phyloP scores from a whole-genome alignment of 164 flowering plant genomes.

The Magnolia changhungtana region DNA sequence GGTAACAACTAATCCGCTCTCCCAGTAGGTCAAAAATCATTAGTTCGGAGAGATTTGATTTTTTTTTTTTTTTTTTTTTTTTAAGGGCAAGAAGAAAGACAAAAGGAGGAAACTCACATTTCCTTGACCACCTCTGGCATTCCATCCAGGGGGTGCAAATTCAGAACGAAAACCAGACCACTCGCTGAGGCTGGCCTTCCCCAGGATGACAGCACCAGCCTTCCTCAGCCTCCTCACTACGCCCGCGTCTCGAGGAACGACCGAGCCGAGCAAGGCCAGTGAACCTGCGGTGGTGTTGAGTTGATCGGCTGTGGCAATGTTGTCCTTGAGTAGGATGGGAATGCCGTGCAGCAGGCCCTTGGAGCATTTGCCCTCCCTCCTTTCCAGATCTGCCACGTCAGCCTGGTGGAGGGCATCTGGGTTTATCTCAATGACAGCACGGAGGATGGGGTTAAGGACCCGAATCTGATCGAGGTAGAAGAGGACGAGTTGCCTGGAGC shows the following conservation, averaged over 20 bases:
- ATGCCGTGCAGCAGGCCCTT: constrained; percentile 46
- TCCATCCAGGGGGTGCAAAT: constrained; percentile 31
- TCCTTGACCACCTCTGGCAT: constrained; percentile 31
- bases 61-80: no score
- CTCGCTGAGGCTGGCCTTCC: constrained; percentile 40
- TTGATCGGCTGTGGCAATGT: constrained; percentile 32
- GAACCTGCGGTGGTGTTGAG: constrained; percentile 44
- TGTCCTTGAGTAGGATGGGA: constrained; percentile 36
- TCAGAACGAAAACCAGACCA: constrained; percentile 29
- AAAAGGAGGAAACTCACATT: constrained; percentile 15
- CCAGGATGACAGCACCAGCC: constrained; percentile 38
- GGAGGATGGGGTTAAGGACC: constrained; percentile 33
- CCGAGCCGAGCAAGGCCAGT: constrained; percentile 30
- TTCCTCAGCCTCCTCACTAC: constrained; percentile 30
- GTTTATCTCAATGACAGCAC: constrained; percentile 39
- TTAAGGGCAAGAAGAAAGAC: no score
- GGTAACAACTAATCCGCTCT: no score
- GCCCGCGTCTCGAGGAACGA: constrained; percentile 30
- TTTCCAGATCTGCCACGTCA: constrained; percentile 32
- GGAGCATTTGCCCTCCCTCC: not conserved
- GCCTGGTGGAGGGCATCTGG: constrained; percentile 37
- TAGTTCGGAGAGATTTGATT: no score
- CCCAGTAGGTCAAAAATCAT: no score
- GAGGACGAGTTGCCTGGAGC: constrained; percentile 23
- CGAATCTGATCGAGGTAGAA: constrained; percentile 31